Percentiles rank a stretch among this genome's conserved stretches.
These are phyloP conservation scores for Fusarium domesticum DNA, from an alignment of 2,329 filamentous ascomycete genomes.

Conservation along the genomic window DNA sequence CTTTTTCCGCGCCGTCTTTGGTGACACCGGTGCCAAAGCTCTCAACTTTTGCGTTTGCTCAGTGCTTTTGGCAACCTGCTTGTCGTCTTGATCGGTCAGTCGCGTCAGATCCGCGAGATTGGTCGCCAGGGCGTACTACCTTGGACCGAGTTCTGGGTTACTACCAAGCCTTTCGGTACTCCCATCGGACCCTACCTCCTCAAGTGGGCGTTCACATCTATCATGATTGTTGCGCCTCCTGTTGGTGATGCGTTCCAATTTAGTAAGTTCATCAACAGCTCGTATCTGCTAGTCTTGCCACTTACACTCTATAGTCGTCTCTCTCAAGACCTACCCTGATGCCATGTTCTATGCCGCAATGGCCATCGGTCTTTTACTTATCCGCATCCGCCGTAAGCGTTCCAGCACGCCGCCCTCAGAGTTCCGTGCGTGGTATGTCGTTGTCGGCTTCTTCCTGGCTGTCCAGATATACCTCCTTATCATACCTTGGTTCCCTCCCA, in stretches of 20 bases:
- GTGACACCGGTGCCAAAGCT: slow-evolving; percentile 44
- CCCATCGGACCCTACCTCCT: slow-evolving; percentile 56
- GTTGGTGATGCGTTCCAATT: slow-evolving; percentile 65
- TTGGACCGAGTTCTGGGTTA: slow-evolving; percentile 57
- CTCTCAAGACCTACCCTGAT: slow-evolving; percentile 56
- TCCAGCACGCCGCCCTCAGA: slow-evolving; percentile 46
- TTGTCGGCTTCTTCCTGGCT: slow-evolving; percentile 47
- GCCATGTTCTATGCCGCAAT: slow-evolving; percentile 57
- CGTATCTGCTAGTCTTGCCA: neutral
- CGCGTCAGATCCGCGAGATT: slow-evolving; percentile 57
- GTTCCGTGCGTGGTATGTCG: slow-evolving; percentile 58
- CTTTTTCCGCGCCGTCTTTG: slow-evolving; percentile 60
- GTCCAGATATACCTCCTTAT: slow-evolving; percentile 49
- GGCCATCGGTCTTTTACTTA: slow-evolving; percentile 54
- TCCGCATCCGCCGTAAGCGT: slow-evolving; percentile 52
- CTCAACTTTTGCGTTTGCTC: slow-evolving; percentile 58
- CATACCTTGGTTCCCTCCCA: slow-evolving; percentile 67
- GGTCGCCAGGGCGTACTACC: slow-evolving; percentile 62
- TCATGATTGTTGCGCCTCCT: slow-evolving; percentile 60
- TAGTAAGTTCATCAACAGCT: slow-evolving; percentile 33
- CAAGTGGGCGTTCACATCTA: slow-evolving; percentile 54
- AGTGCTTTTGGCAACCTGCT: slow-evolving; percentile 58
- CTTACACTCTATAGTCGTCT: slow-evolving; percentile 48
- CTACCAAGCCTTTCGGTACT: slow-evolving; percentile 60
- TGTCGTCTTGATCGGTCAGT: slow-evolving; percentile 52